Conservation (phyloP, 106 monocot genomes). For the Cymbidium sinense region DNA sequence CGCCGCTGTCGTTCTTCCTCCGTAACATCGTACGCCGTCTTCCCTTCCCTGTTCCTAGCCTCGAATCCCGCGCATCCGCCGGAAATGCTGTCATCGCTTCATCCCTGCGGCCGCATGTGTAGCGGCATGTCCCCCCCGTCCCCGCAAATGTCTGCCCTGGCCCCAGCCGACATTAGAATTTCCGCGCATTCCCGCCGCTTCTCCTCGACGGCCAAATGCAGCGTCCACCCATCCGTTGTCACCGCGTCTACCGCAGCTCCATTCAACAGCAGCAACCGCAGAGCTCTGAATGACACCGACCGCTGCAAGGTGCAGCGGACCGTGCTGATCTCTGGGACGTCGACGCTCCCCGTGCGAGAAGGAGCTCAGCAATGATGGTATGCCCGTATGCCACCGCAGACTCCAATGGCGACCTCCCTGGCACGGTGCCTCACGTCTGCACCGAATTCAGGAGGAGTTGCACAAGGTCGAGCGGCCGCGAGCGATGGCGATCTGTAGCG, state of each 20-base stretch:
- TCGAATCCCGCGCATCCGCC: constrained; percentile 20
- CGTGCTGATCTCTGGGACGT: constrained; percentile 17
- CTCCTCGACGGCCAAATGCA: constrained; percentile 31
- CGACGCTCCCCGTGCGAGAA: constrained; percentile 28
- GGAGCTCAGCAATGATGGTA: constrained; percentile 38
- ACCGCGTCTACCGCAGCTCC: constrained; percentile 21
- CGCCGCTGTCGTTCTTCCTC: constrained; percentile 26
- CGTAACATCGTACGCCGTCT: constrained; percentile 41
- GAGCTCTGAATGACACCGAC: constrained; percentile 26
- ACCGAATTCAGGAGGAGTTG: constrained; percentile 49
- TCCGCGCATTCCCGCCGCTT: constrained; percentile 20
- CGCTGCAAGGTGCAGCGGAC: constrained; percentile 37
- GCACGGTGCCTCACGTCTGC: constrained; percentile 26
- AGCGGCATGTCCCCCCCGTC: constrained; percentile 32
- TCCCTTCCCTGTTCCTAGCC: constrained; percentile 30
- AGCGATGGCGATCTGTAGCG: constrained; percentile 35
- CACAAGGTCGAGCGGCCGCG: constrained; percentile 38
- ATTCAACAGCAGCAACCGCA: constrained; percentile 31
- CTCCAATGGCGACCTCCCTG: constrained; percentile 45
- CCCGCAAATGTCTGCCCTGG: constrained; percentile 23
- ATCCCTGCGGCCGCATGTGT: constrained; percentile 28
- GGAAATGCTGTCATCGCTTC: constrained; percentile 20
- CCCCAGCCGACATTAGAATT: constrained; percentile 25
- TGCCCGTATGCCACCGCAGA: constrained; percentile 41
- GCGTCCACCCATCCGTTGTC: constrained; percentile 33